A percentile compares a stretch with the other conserved stretches of the same genome.
phyloP scores from a whole-genome alignment of 139 green algal genomes.

The Chlamydomonas eustigma region DNA sequence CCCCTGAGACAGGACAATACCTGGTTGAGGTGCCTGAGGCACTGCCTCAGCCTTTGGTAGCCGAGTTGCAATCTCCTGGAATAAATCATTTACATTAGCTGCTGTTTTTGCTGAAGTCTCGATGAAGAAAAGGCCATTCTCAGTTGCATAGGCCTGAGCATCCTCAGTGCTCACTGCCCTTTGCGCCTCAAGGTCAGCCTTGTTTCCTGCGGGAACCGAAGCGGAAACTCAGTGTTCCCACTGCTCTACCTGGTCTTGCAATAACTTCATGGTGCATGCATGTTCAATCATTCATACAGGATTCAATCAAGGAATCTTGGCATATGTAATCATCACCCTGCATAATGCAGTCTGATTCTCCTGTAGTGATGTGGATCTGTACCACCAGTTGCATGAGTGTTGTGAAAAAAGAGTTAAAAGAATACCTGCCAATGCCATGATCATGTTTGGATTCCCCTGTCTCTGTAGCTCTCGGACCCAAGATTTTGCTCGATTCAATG shows the following conservation, averaged over 20 bases:
- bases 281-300: too few relatives aligned
- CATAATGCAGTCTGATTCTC: too few relatives aligned
- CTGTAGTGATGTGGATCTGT: too few relatives aligned
- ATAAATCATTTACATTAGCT: slow-evolving; percentile 82
- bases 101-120: slow-evolving; percentile 90
- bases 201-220: slow-evolving; percentile 73
- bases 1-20: slow-evolving; percentile 21
- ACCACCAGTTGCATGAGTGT: too few relatives aligned
- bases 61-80: slow-evolving; percentile 70
- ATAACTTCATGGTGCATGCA: too few relatives aligned
- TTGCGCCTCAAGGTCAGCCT: slow-evolving; percentile 79
- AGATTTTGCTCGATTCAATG: slow-evolving; percentile 88
- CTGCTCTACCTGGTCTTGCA: not conserved
- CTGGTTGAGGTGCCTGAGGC: slow-evolving; percentile 11
- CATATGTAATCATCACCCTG: too few relatives aligned
- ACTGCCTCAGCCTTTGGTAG: slow-evolving; percentile 47
- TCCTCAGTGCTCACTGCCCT: slow-evolving; percentile 62
- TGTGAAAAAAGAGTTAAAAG: too few relatives aligned
- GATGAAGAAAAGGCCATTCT: slow-evolving; percentile 82
- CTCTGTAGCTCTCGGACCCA: slow-evolving; percentile 90
- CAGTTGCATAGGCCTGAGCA: slow-evolving; percentile 76
- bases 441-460: slow-evolving; percentile 85
- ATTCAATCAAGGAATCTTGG: too few relatives aligned
- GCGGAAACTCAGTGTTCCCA: too few relatives aligned
- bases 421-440: slow-evolving; percentile 94